These are phyloP conservation scores for Candida oleophila DNA, from an alignment of 805 yeast genomes.

Conservation along the genomic window DNA sequence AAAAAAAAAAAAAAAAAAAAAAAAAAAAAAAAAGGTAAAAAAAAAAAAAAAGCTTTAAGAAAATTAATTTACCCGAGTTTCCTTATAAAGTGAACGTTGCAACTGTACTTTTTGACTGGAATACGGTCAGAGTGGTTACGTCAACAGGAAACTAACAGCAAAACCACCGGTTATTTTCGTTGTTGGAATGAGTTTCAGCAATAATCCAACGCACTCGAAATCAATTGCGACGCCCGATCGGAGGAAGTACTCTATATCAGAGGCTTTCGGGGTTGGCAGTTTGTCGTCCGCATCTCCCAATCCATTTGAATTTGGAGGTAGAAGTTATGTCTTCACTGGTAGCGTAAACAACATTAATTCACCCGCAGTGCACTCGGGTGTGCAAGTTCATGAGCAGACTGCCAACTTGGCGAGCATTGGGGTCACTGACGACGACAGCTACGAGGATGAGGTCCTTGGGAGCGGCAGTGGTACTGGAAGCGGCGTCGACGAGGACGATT, in stretches of 20 bases:
- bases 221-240: conserved; percentile 6
- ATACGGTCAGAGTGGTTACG: no score
- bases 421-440: conserved; percentile 35
- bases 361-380: conserved; percentile 49
- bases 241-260: conserved; percentile 16
- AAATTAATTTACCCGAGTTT: not conserved
- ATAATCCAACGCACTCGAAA: not conserved
- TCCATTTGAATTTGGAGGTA: conserved; percentile 41
- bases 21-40: no score
- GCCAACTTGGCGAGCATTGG: conserved; percentile 59
- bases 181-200: conserved; percentile 3
- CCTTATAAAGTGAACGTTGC: no score
- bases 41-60: no score
- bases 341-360: conserved; percentile 22
- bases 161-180: not conserved
- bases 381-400: conserved; percentile 54
- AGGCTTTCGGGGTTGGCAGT: conserved; percentile 11
- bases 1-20: no score
- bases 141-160: no score
- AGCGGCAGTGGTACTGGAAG: not conserved
- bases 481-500: conserved; percentile 1
- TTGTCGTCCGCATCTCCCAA: conserved; percentile 19
- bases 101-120: no score
- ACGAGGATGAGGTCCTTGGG: conserved; percentile 10
- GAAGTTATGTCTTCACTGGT: conserved; percentile 37